Percentiles rank a stretch among this genome's conserved stretches.
These are phyloP conservation scores for Hippophae gyantsensis DNA, from an alignment of 306 rosid species.

Conservation along the genomic window DNA sequence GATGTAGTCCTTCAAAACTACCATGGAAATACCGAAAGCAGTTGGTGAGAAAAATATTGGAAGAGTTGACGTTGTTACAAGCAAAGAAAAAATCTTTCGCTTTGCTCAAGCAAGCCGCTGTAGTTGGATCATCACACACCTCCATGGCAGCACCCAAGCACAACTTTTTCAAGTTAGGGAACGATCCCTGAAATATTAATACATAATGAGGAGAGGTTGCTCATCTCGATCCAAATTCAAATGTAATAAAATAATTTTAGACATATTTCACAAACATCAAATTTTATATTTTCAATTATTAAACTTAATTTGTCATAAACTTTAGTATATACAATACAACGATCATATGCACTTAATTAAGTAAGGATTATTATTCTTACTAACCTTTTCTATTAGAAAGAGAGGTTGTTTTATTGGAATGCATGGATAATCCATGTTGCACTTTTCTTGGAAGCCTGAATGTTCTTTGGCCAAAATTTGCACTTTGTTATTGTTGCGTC, in stretches of 20 bases:
- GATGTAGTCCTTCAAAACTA: neutral
- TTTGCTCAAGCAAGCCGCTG: neutral
- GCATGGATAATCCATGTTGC: neutral
- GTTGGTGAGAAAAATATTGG: neutral
- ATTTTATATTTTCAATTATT: too few relatives aligned
- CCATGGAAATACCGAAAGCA: too few relatives aligned
- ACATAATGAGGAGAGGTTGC: neutral
- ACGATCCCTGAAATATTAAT: neutral
- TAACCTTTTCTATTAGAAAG: conserved; percentile 14
- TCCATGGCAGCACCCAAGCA: neutral
- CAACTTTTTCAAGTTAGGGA: neutral
- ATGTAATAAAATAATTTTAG: too few relatives aligned
- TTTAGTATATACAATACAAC: too few relatives aligned
- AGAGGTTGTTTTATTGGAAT: neutral
- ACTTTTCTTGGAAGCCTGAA: neutral
- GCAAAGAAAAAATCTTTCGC: too few relatives aligned
- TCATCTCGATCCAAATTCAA: too few relatives aligned
- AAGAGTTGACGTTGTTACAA: neutral
- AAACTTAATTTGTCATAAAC: too few relatives aligned
- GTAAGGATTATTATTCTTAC: too few relatives aligned
- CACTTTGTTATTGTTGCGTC: neutral
- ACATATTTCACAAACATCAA: too few relatives aligned
- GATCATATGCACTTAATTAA: too few relatives aligned
- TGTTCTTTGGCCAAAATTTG: neutral
- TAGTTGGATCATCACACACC: neutral